Evolutionary conservation across 176 grass and related monocot species (phyloP).

Genomic region (Tuctoria greenei): DNA sequence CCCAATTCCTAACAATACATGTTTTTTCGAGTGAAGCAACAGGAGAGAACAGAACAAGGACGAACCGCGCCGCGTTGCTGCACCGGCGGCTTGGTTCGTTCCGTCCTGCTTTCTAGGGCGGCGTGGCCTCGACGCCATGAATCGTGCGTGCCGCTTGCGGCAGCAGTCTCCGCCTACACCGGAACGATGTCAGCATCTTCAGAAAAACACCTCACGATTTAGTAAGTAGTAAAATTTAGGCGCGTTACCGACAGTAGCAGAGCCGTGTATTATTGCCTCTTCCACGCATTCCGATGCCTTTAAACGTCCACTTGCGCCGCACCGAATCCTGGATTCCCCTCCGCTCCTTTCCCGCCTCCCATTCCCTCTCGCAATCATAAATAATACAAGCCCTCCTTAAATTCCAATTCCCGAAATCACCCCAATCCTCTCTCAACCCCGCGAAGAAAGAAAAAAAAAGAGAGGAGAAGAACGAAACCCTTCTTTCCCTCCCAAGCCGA

Average conservation of each 20-base stretch:
- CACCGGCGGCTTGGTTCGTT: not conserved
- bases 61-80: not conserved
- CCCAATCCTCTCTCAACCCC: not conserved
- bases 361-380: not conserved
- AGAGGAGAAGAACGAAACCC: not conserved
- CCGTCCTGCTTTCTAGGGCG: not conserved
- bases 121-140: not conserved
- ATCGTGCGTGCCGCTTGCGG: not conserved
- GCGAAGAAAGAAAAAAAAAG: not conserved
- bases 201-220: too few species aligned
- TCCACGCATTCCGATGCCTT: conserved; percentile 39
- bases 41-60: not conserved
- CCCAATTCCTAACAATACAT: too few species aligned
- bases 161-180: not conserved
- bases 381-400: not conserved
- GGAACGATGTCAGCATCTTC: not conserved
- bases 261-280: not conserved
- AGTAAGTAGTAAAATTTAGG: too few species aligned
- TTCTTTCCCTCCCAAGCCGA: not conserved
- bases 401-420: not conserved
- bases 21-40: too few species aligned
- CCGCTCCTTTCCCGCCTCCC: conserved; percentile 28
- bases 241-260: not conserved
- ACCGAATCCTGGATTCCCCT: not conserved
- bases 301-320: conserved; percentile 20